Evolutionary conservation across 1,284 basidiomycete genomes (phyloP).

Genomic region (Clitocybe nebularis): DNA sequence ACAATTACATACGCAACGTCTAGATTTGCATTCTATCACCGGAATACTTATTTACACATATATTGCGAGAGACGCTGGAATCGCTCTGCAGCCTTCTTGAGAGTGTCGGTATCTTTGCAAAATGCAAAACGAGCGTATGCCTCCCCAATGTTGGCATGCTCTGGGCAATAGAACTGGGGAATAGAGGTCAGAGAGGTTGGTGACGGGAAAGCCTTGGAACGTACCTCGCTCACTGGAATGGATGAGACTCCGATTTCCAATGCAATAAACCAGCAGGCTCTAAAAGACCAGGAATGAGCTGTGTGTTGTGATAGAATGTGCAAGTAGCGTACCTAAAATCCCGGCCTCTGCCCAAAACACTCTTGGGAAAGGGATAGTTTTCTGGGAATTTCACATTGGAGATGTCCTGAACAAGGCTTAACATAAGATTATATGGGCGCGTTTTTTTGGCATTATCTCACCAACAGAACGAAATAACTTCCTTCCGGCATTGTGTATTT

Average conservation of each 20-base stretch:
- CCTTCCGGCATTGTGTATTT: constrained; percentile 88
- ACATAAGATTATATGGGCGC: too few relatives aligned
- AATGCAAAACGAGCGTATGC: constrained; percentile 87
- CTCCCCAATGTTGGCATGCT: constrained; percentile 83
- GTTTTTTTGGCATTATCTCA: too few relatives aligned
- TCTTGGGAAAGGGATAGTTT: constrained; percentile 78
- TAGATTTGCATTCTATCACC: constrained; percentile 63
- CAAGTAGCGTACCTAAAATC: constrained; percentile 71
- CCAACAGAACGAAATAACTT: constrained; percentile 86
- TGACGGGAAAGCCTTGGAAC: constrained; percentile 31
- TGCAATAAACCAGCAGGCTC: constrained; percentile 90
- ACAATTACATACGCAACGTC: neutral
- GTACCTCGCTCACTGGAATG: constrained; percentile 90
- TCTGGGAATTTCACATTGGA: constrained; percentile 79
- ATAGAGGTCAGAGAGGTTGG: constrained; percentile 43
- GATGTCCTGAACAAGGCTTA: constrained; percentile 77
- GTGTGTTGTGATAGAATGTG: constrained; percentile 21
- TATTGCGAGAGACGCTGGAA: constrained; percentile 73
- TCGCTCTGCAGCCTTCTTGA: constrained; percentile 75
- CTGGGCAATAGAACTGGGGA: constrained; percentile 81
- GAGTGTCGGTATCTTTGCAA: constrained; percentile 87
- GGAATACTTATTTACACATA: constrained; percentile 43
- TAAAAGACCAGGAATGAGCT: constrained; percentile 24
- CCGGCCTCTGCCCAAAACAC: constrained; percentile 74
- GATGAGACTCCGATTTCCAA: constrained; percentile 85